Evolutionary conservation across 441 rosid genomes (phyloP), one percentile per base, ranked within the genome.

Genomic region (Melastoma candidum): DNA sequence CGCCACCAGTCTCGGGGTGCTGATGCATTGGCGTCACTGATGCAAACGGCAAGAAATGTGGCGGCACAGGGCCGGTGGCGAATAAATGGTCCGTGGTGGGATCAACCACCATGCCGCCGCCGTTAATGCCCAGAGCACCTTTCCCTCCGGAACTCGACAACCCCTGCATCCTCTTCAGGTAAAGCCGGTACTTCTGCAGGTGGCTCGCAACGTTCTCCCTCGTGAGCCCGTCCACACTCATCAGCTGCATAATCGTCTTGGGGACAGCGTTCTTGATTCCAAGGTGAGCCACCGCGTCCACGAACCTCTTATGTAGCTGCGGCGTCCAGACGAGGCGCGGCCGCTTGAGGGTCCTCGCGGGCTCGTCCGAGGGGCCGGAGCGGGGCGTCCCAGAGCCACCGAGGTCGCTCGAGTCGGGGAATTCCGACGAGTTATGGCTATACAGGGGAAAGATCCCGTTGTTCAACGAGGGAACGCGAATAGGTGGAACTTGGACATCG

Each of bases 121-220:
- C 71, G 27, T 61, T 53, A 47, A 66, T 12, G 0, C 50, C 50
- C 7, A 17, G 25, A 47, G 24, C 69, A 45, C 53, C 71, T 3
- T 29, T 11, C 0, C 68, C 82, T 26, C 70, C 77, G 8, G 93
- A 88, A 11, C 80, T 72, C 8, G 95, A 78, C 47, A 86, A 67
- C 0, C 95, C 97, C 67, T 90, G 97, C 96, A 90, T 87, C 68
- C 96, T 73, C 74, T 87, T 84, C 26, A 90, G 67, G 67, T 90
- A 90, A 26, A 90, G 85, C 46, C 97, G 75, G 48, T 87, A 87
- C 62, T 90, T 90, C 70, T 90, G 97, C 59, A 90, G 77, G 68
- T 90, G 97, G 54, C 97, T 90, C 27, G 97, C 97, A 0, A 90
- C 97, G 63, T 90, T 90, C 70, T 90, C 97, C 63, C 97, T 69